Percentiles rank a stretch among this genome's conserved stretches.
These are phyloP conservation scores for Daldinia eschscholtzii DNA, from an alignment of 2,329 filamentous ascomycete species.

Conservation along the genomic window DNA sequence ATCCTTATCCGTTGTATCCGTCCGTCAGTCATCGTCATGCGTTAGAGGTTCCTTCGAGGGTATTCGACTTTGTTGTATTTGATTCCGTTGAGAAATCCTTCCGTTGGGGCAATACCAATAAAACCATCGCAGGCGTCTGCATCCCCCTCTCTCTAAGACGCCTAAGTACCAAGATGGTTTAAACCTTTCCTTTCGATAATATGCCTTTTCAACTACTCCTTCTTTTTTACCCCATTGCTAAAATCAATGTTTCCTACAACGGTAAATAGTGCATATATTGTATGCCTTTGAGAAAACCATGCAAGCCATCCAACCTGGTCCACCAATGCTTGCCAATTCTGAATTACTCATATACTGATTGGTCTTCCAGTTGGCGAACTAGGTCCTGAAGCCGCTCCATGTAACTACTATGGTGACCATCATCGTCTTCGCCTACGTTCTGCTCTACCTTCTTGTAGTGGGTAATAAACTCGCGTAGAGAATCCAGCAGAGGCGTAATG, in stretches of 20 bases:
- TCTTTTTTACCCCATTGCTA: constrained; percentile 20
- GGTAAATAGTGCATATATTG: constrained; percentile 26
- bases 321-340: background rate
- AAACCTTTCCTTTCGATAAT: constrained; percentile 16
- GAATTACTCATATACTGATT: constrained; percentile 46
- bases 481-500: constrained; percentile 61
- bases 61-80: constrained; percentile 32
- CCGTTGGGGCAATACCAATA: constrained; percentile 25
- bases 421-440: constrained; percentile 51
- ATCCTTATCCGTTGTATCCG: constrained; percentile 20
- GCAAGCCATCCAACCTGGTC: constrained; percentile 14
- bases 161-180: constrained; percentile 20
- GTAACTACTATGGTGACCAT: constrained; percentile 53
- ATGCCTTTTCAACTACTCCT: constrained; percentile 11
- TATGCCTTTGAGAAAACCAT: constrained; percentile 10
- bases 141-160: constrained; percentile 12
- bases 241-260: constrained; percentile 25
- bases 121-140: constrained; percentile 23
- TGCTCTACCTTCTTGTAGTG: constrained; percentile 65
- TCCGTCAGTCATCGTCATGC: constrained; percentile 14
- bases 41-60: constrained; percentile 14
- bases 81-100: constrained; percentile 17
- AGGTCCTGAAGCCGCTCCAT: constrained; percentile 57
- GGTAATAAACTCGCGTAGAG: constrained; percentile 67
- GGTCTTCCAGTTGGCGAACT: constrained; percentile 55